Base-by-base conservation (phyloP, 352 stramenopile genomes). In the Thalassiosira livingstoniorum region DNA sequence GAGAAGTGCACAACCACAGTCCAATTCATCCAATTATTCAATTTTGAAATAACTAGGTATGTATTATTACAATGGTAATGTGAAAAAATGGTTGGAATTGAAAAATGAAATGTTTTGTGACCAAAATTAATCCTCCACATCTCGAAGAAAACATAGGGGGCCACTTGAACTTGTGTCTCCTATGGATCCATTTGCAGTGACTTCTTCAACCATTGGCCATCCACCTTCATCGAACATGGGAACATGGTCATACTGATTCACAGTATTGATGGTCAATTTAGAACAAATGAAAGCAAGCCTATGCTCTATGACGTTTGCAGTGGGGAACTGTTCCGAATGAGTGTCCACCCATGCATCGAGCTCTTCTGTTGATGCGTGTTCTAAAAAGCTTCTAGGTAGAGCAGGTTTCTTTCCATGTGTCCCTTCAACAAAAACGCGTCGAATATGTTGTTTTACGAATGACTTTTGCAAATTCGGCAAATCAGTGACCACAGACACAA, bases 221-320 rank as follows among this genome's bases (percentile, higher is more conserved):
- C 85, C 87, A 47, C 88, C 91, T 63, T 93, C 86, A 74, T 95
- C 89, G 88, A 92, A 94, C 88, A 95, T 95, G 0, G 91, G 91
- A 27, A 95, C 68, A 73, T 92, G 85, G 29, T 91, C 86, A 72
- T 93, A 95, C 43, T 86, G 78, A 68, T 63, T 72, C 55, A 82
- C 68, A 21, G 81, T 86, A 27, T 82, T 77, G 1, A 69, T 80
- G 25, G 80, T 90, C 39, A 86, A 76, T 43, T 90, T 45, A 34
- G 86, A 83, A 80, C 91, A 95, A 21, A 95, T 67, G 54, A 91
- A 75, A n/a, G 88, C 85, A 21, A 95, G 71, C 0, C 91, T 87
- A 62, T 88, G 80, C 55, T 95, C 91, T 7, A 93, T 64, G 2
- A 88, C 69, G 60, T 89, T 83, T 64, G 83, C 61, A 21, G 80